phyloP scores from a whole-genome alignment of 2,329 filamentous ascomycete species.

The Pyricularia pennisetigena region DNA sequence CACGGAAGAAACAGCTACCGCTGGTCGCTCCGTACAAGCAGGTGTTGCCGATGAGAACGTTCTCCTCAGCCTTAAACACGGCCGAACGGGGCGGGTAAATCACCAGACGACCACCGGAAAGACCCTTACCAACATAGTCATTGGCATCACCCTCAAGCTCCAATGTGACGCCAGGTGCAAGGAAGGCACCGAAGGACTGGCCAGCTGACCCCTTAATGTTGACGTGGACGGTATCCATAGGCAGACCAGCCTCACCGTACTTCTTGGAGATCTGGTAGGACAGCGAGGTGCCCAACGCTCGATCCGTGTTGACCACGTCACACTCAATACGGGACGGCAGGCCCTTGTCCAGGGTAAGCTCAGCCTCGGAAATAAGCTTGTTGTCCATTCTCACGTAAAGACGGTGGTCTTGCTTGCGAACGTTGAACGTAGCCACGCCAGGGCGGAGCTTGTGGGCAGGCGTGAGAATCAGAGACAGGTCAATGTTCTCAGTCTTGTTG shows the following conservation, averaged over 20 bases:
- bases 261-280: slow-evolving; percentile 94
- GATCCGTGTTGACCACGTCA: slow-evolving; percentile 93
- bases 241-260: slow-evolving; percentile 81
- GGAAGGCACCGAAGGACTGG: slow-evolving; percentile 91
- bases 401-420: slow-evolving; percentile 93
- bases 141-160: slow-evolving; percentile 95
- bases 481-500: slow-evolving; percentile 85
- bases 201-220: slow-evolving; percentile 95
- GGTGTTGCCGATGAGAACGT: slow-evolving; percentile 85
- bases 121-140: slow-evolving; percentile 92
- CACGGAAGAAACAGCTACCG: slow-evolving; percentile 92
- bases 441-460: slow-evolving; percentile 93
- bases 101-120: slow-evolving; percentile 87
- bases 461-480: slow-evolving; percentile 84
- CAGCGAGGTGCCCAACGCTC: slow-evolving; percentile 83
- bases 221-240: slow-evolving; percentile 87
- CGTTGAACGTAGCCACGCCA: slow-evolving; percentile 92
- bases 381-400: slow-evolving; percentile 91
- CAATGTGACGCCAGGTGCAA: slow-evolving; percentile 85
- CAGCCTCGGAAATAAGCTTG: slow-evolving; percentile 92
- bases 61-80: slow-evolving; percentile 93
- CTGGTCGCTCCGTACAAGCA: slow-evolving; percentile 90
- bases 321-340: slow-evolving; percentile 89
- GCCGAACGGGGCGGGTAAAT: slow-evolving; percentile 86
- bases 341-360: slow-evolving; percentile 89